Conservation (phyloP, 768 basidiomycete genomes). For the Harrya chromipes region DNA sequence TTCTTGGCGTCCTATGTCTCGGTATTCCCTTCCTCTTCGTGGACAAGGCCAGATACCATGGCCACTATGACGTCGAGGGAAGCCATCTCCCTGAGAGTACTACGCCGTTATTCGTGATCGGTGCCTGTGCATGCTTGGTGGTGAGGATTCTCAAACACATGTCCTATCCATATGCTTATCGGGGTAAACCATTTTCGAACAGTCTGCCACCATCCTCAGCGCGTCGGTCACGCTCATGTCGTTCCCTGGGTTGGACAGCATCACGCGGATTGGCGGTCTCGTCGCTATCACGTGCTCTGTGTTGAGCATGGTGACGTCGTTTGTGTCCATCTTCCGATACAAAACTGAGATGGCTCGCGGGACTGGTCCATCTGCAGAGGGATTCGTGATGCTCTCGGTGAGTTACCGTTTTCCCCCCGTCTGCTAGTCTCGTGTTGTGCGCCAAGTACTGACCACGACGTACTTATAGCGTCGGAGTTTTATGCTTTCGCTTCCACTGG, state of each 20-base stretch:
- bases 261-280: slow-evolving; percentile 62
- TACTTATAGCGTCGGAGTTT: slow-evolving; percentile 45
- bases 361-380: slow-evolving; percentile 44
- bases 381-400: slow-evolving; percentile 55
- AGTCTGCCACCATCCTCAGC: slow-evolving; percentile 81
- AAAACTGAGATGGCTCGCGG: slow-evolving; percentile 62
- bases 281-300: slow-evolving; percentile 67
- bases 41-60: slow-evolving; percentile 44
- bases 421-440: neutral
- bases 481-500: slow-evolving; percentile 67
- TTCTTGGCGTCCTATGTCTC: slow-evolving; percentile 63
- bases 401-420: slow-evolving; percentile 4
- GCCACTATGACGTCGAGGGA: slow-evolving; percentile 55
- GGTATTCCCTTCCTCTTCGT: slow-evolving; percentile 79
- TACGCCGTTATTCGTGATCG: slow-evolving; percentile 59
- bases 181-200: slow-evolving; percentile 1
- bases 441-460: slow-evolving; percentile 1
- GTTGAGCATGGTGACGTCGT: slow-evolving; percentile 64
- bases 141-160: slow-evolving; percentile 38
- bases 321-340: slow-evolving; percentile 66
- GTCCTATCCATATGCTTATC: slow-evolving; percentile 1
- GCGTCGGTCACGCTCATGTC: slow-evolving; percentile 81
- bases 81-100: slow-evolving; percentile 45
- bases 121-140: slow-evolving; percentile 62
- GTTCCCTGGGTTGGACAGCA: slow-evolving; percentile 66